Base-by-base conservation (phyloP, 371 early-diverging fungal species). In the Parasitella parasitica region DNA sequence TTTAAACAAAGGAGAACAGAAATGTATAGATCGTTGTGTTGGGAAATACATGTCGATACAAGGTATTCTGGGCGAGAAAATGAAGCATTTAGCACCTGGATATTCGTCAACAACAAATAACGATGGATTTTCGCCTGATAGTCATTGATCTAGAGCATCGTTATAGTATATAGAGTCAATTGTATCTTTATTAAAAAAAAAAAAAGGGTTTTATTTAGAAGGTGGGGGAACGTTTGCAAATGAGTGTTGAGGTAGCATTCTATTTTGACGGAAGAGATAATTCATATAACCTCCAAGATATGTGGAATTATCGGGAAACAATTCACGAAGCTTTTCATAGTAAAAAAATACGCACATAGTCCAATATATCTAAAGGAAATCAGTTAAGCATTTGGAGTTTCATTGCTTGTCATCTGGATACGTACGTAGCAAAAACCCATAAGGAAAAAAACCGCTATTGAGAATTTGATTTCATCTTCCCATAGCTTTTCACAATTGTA, bases 1-100 rank as follows among this genome's bases (percentile, higher is more conserved):
- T 61, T 81, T 97, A 63, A 92, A 91, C 73, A 97, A 98, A 80
- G 98, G 97, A 54, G 97, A 98, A 78, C 89, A 92, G 12, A 94
- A 95, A 28, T 98, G 98, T 79, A 82, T 94, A 34, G 97, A 98
- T 76, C 90, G 97, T 16, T 95, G 96, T 65, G 95, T 92, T 28
- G 72, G 85, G 53, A 96, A 96, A 77, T 94, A 86, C 72, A 85
- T 92, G 69, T 84, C 90, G 56, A 87, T 93, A 61, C 90, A 90
- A 72, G 82, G 78, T 59, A 84, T 87, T 35, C 80, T 95, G 61
- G 88, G 90, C 28, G 81, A 86, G 54, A 85, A 85, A 67, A 75
- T 92, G 73, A 73, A 86, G 52, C 71, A 81, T 51, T 70, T 76
- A 34, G 77, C 78, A 36, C 63, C 64, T 57, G 34, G 36, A 18